Evolutionary conservation across 176 grass and related monocot species (phyloP).

Genomic region (Avena sativa): DNA sequence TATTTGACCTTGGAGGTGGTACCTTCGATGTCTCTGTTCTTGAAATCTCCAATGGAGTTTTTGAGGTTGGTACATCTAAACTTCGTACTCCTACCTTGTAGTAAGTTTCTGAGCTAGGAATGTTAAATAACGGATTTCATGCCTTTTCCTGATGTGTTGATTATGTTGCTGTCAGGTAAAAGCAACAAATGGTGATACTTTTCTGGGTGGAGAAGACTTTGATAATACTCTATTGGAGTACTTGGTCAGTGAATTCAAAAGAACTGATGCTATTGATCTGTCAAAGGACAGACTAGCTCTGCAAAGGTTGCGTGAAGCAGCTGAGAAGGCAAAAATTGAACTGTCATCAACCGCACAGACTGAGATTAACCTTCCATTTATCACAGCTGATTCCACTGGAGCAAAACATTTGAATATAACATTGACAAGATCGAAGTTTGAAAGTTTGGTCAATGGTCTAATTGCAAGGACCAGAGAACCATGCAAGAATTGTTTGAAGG

Average conservation of each 20-base stretch:
- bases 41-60: conserved; percentile 28
- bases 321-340: conserved; percentile 33
- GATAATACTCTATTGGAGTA: conserved; percentile 51
- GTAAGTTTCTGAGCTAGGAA: neutral
- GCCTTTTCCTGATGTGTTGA: neutral
- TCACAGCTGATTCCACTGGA: conserved; percentile 26
- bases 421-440: conserved; percentile 30
- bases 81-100: neutral
- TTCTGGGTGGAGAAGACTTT: conserved; percentile 55
- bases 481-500: conserved; percentile 34
- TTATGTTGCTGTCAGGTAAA: conserved; percentile 43
- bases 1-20: conserved; percentile 37
- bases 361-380: conserved; percentile 31
- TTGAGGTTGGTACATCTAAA: conserved; percentile 12
- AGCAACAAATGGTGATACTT: conserved; percentile 60
- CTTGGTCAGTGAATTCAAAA: conserved; percentile 53
- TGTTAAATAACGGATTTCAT: neutral
- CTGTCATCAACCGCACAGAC: conserved; percentile 24
- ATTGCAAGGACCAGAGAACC: conserved; percentile 25
- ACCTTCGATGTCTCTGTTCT: conserved; percentile 24
- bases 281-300: conserved; percentile 30
- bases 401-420: conserved; percentile 33
- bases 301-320: conserved; percentile 31
- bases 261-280: conserved; percentile 46
- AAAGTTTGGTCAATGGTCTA: conserved; percentile 24